Evolutionary conservation across 495 filamentous ascomycete genomes (phyloP).

Genomic region (Oleoguttula mirabilis): DNA sequence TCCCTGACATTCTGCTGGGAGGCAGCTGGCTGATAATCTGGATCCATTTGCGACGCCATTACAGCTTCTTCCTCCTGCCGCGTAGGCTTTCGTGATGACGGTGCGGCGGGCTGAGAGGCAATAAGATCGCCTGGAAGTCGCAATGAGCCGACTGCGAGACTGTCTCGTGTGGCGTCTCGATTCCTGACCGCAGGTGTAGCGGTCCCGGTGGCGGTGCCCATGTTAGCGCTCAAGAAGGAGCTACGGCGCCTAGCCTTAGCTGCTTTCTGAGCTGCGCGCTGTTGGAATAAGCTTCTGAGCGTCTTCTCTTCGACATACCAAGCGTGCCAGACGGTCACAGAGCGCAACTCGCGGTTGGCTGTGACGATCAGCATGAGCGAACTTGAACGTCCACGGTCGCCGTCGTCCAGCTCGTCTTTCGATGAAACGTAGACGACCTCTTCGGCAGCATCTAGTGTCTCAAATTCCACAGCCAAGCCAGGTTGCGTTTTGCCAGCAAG

Average conservation of each 20-base stretch:
- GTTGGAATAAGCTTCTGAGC: conserved; percentile 40
- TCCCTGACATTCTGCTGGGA: conserved; percentile 56
- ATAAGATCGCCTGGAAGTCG: conserved; percentile 7
- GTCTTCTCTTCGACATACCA: conserved; percentile 49
- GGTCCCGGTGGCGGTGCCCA: conserved; percentile 61
- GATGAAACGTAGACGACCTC: conserved; percentile 69
- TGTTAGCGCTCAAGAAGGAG: conserved; percentile 60
- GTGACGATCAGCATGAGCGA: conserved; percentile 72
- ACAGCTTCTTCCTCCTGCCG: conserved; percentile 38
- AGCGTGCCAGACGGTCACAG: conserved; percentile 70
- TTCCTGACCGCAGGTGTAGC: conserved; percentile 58
- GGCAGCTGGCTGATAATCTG: conserved; percentile 50
- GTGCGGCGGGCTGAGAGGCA: background rate
- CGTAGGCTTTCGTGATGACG: conserved; percentile 10
- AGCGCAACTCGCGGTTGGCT: conserved; percentile 54
- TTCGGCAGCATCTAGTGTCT: conserved; percentile 55
- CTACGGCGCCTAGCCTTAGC: conserved; percentile 63
- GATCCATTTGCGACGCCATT: conserved; percentile 61
- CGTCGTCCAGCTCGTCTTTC: conserved; percentile 38
- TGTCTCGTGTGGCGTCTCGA: conserved; percentile 40
- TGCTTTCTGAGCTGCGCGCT: conserved; percentile 39
- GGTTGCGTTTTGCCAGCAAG: conserved; percentile 8
- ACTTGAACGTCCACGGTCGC: conserved; percentile 17
- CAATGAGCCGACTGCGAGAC: conserved; percentile 37
- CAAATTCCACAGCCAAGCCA: conserved; percentile 21